phyloP scores from a whole-genome alignment of 176 grass and related monocot genomes.

The Thalia dealbata region DNA sequence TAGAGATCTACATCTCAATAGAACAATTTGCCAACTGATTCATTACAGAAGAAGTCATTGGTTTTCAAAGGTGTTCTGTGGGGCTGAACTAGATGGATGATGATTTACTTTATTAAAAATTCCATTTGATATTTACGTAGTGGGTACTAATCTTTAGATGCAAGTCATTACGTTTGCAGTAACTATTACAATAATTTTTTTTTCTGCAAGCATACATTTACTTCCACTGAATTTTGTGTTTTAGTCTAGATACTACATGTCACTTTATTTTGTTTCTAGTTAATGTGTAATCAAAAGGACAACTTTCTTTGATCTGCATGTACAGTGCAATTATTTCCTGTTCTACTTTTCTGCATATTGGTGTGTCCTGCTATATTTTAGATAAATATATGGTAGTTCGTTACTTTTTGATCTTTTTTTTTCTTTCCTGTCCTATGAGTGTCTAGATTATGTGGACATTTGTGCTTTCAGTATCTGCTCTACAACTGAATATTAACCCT shows the following conservation, averaged over 20 bases:
- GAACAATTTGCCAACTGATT: not conserved
- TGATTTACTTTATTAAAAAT: not conserved
- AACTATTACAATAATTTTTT: not conserved
- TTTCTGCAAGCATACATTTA: no score
- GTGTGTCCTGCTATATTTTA: not conserved
- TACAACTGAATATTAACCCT: conserved; percentile 6
- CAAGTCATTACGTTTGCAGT: not conserved
- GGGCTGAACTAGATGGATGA: not conserved
- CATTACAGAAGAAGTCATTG: not conserved
- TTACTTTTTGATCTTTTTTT: not conserved
- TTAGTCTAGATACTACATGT: no score
- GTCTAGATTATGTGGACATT: not conserved
- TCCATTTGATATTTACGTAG: not conserved
- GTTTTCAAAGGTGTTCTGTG: not conserved
- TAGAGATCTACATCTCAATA: not conserved
- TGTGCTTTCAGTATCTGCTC: not conserved
- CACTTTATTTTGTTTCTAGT: not conserved
- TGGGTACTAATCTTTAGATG: no score
- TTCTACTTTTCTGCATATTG: no score
- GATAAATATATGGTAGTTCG: not conserved
- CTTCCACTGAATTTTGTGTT: no score
- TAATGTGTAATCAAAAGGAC: not conserved
- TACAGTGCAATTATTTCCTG: no score
- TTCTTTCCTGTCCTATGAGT: not conserved
- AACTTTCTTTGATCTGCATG: no score